Conservation (phyloP, 1,284 basidiomycete species). For the Irpex rosettiformis region DNA sequence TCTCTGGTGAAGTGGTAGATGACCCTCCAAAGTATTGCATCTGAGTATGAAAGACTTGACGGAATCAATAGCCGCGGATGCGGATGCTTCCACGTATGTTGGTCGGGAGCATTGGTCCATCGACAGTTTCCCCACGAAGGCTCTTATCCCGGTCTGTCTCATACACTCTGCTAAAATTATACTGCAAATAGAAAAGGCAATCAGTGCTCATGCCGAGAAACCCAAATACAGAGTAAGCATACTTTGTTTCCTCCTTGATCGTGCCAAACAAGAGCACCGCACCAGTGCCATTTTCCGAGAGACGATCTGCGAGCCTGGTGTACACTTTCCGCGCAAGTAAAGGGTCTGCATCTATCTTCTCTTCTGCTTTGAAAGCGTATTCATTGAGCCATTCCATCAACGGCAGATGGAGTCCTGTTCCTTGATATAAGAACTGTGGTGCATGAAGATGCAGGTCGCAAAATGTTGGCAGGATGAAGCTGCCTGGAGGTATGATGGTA, state of each 20-base stretch:
- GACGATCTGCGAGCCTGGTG: slow-evolving; percentile 52
- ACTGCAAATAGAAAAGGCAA: no score
- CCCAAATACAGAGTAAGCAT: no score
- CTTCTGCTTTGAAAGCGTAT: slow-evolving; percentile 79
- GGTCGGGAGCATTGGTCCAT: slow-evolving; percentile 79
- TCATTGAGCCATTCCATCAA: slow-evolving; percentile 80
- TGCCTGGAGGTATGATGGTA: slow-evolving; percentile 43
- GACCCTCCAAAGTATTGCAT: slow-evolving; percentile 40
- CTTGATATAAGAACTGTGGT: slow-evolving; percentile 83
- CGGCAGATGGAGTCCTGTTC: slow-evolving; percentile 79
- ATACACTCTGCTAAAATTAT: slow-evolving; percentile 73
- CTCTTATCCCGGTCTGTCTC: slow-evolving; percentile 68
- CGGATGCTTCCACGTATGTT: slow-evolving; percentile 65
- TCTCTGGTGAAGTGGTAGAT: slow-evolving; percentile 40
- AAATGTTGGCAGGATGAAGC: slow-evolving; percentile 75
- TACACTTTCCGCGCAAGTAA: slow-evolving; percentile 65
- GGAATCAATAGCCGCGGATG: slow-evolving; percentile 44
- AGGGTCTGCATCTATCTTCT: slow-evolving; percentile 62
- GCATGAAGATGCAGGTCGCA: slow-evolving; percentile 83
- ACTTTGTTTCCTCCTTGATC: slow-evolving; percentile 79
- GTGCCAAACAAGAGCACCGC: slow-evolving; percentile 79
- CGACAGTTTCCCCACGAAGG: slow-evolving; percentile 80
- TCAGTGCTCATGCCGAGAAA: not conserved
- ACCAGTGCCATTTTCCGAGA: slow-evolving; percentile 73
- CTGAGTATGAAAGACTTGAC: slow-evolving; percentile 54